These are phyloP conservation scores for Dioszegia crocea DNA, from an alignment of 768 basidiomycete genomes.

Conservation along the genomic window DNA sequence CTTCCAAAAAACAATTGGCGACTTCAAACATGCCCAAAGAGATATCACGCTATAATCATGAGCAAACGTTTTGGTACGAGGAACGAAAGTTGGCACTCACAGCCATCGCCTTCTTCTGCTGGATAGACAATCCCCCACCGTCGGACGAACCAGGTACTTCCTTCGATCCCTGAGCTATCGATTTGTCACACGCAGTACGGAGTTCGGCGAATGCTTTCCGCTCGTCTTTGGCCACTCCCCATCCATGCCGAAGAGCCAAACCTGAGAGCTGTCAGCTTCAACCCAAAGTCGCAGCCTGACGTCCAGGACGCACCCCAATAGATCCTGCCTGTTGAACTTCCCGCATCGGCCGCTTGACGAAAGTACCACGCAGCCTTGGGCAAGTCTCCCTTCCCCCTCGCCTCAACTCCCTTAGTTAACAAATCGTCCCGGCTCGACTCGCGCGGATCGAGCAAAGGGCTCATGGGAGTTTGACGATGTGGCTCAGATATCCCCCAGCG, in stretches of 20 bases:
- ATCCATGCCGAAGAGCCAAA: slow-evolving; percentile 43
- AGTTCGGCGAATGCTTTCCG: slow-evolving; percentile 40
- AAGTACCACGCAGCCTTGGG: slow-evolving; percentile 46
- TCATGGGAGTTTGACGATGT: background rate
- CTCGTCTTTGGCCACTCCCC: slow-evolving; percentile 44
- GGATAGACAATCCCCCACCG: slow-evolving; percentile 14
- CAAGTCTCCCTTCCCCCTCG: slow-evolving; percentile 39
- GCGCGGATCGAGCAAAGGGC: slow-evolving; percentile 11
- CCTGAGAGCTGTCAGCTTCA: slow-evolving; percentile 23
- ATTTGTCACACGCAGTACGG: slow-evolving; percentile 40
- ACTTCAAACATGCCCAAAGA: slow-evolving; percentile 46
- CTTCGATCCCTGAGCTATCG: slow-evolving; percentile 21
- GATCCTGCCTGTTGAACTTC: slow-evolving; percentile 43
- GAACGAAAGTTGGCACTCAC: slow-evolving; percentile 22
- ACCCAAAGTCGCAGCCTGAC: too few relatives aligned
- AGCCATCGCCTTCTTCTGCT: slow-evolving; percentile 24
- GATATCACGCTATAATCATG: slow-evolving; percentile 33
- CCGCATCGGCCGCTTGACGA: slow-evolving; percentile 45
- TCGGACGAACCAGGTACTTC: slow-evolving; percentile 26
- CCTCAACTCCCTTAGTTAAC: slow-evolving; percentile 37
- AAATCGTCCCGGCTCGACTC: slow-evolving; percentile 23
- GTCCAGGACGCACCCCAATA: slow-evolving; percentile 42
- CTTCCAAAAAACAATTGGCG: slow-evolving; percentile 45
- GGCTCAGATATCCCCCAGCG: slow-evolving; percentile 19
- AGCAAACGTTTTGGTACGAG: background rate